Percentiles rank a stretch among this genome's conserved stretches.
phyloP scores from a whole-genome alignment of 2,329 filamentous ascomycete genomes.

The Cercospora zeina region DNA sequence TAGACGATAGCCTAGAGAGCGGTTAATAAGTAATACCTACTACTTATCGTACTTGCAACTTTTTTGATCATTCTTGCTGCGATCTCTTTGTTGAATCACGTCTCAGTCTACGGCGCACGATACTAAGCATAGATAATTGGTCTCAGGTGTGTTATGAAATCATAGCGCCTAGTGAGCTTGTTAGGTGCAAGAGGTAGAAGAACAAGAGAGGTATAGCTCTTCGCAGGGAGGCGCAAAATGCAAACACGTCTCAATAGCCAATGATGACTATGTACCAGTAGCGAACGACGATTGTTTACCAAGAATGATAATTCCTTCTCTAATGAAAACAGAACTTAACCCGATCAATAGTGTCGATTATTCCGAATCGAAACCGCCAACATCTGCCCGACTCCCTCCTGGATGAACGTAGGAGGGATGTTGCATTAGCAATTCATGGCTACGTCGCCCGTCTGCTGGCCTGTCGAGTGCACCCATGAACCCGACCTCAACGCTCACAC shows the following conservation, averaged over 20 bases:
- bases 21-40: not conserved
- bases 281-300: not conserved
- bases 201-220: not conserved
- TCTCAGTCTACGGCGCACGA: not conserved
- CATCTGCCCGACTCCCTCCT: not conserved
- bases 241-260: not conserved
- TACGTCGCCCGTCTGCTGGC: too few relatives aligned
- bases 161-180: not conserved
- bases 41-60: not conserved
- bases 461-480: too few relatives aligned
- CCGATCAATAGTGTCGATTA: not conserved
- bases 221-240: not conserved
- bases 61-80: not conserved
- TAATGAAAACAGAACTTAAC: not conserved
- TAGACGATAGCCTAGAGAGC: not conserved
- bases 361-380: not conserved
- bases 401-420: not conserved
- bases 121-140: not conserved
- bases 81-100: not conserved
- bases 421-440: too few relatives aligned
- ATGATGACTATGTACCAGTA: not conserved
- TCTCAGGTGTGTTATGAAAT: not conserved
- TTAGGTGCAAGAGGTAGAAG: not conserved
- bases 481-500: too few relatives aligned
- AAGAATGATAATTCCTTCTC: not conserved